Base-by-base conservation (phyloP, 225 moss, liverwort and hornwort genomes). In the Ulota crispa region DNA sequence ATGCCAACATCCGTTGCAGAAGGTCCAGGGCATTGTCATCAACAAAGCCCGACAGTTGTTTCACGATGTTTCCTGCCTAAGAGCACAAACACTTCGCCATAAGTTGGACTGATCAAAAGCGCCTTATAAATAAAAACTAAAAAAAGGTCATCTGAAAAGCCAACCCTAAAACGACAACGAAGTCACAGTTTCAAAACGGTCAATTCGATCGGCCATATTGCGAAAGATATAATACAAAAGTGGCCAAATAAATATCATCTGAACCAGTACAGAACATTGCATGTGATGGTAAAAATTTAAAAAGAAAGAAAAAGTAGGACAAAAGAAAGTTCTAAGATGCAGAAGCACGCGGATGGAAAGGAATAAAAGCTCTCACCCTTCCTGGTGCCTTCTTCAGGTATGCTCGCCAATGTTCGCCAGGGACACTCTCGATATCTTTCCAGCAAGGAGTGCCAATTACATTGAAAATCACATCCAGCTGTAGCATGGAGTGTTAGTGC, bases 381-480 rank as follows among this genome's bases (percentile, higher is more conserved):
- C 95, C 95, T 37, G 95, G 94, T 23, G 91, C 89, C 76, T 94
- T 91, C 87, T 94, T 94, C 14, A 95, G 87, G 79, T 94, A 95
- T 23, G 91, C 87, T 70, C 92, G 91, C 95, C 94, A 94, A 72
- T 88, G 88, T 78, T 93, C 93, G 75, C 95, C 85, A 28, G 95
- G 94, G 47, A 95, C 95, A 72, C 94, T 94, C 80, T 94, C 87
- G 64, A 95, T 94, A 43, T 93, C 94, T 83, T 93, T 95, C 95
- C 95, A 95, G 78, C 94, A 95, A 64, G 94, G 94, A 23, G 95
- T 94, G 26, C 95, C 95, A 54, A 94, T 94, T 13, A 95, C 95
- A 78, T 95, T 84, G 78, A 95, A 95, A 67, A 94, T 95, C 39
- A 94, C 95, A 73, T 95, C 94, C 78, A 94, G 68, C 95, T 95